These are phyloP conservation scores for Diplotaxis tenuifolia DNA, from an alignment of 345 rosid genomes.

Conservation along the genomic window DNA sequence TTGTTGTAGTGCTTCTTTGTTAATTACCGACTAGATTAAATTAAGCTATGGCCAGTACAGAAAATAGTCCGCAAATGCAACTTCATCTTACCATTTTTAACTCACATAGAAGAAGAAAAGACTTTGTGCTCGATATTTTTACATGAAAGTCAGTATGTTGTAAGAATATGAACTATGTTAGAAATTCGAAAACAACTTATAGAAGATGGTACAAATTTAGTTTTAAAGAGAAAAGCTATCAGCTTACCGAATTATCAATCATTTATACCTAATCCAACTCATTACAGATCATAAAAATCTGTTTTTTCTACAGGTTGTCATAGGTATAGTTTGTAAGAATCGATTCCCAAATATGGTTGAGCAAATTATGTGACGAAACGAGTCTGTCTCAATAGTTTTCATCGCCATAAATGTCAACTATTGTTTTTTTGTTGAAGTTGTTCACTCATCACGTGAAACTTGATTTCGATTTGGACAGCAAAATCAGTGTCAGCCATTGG, in stretches of 20 bases:
- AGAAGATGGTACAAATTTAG: neutral
- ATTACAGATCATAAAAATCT: neutral
- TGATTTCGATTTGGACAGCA: neutral
- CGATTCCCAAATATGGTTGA: neutral
- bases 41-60: neutral
- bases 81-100: neutral
- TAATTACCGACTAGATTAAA: neutral
- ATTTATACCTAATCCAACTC: neutral
- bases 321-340: neutral
- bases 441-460: constrained; percentile 30
- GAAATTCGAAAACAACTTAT: neutral
- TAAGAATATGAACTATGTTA: neutral
- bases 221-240: neutral
- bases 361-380: constrained; percentile 6
- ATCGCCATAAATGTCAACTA: constrained; percentile 14
- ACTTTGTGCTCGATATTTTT: neutral
- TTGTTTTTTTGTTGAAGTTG: neutral
- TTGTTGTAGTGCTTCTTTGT: too few relatives aligned
- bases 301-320: neutral
- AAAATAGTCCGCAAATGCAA: neutral
- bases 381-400: constrained; percentile 17
- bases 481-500: constrained; percentile 3
- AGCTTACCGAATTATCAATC: neutral
- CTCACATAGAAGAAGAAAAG: neutral
- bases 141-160: neutral